Evolutionary conservation across 495 filamentous ascomycete species (phyloP).

Genomic region (Niebla homalea): DNA sequence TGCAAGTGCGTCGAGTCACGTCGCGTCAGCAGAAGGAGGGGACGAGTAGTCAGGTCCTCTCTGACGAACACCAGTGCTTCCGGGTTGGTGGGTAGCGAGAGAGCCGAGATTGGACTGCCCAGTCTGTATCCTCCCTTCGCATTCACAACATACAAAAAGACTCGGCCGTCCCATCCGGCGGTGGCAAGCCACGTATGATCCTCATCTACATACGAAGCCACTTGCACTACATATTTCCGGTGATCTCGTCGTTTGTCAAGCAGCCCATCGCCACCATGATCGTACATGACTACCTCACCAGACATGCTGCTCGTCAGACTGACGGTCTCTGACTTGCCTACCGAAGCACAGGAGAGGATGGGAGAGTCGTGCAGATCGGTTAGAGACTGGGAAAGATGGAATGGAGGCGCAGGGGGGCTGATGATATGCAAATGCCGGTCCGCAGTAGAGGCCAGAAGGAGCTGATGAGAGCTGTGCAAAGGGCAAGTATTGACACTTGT

Average conservation of each 20-base stretch:
- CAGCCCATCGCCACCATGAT: slow-evolving; percentile 20
- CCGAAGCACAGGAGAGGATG: slow-evolving; percentile 35
- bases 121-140: slow-evolving; percentile 5
- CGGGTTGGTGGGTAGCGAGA: slow-evolving; percentile 44
- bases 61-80: slow-evolving; percentile 45
- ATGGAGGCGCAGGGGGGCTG: slow-evolving; percentile 17
- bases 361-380: slow-evolving; percentile 44
- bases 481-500: slow-evolving; percentile 14
- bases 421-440: slow-evolving; percentile 39
- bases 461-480: slow-evolving; percentile 7
- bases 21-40: slow-evolving; percentile 41
- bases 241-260: slow-evolving; percentile 44
- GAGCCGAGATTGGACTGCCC: slow-evolving; percentile 31
- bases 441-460: slow-evolving; percentile 37
- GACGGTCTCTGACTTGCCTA: slow-evolving; percentile 10
- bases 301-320: slow-evolving; percentile 48
- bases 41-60: slow-evolving; percentile 30
- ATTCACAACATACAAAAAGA: slow-evolving; percentile 36
- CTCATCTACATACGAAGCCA: slow-evolving; percentile 28
- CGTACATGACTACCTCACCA: slow-evolving; percentile 39
- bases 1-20: slow-evolving; percentile 49
- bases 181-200: slow-evolving; percentile 38
- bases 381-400: slow-evolving; percentile 18
- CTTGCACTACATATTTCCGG: slow-evolving; percentile 48
- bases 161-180: slow-evolving; percentile 51